Evolutionary conservation across 345 rosid species (phyloP), one percentile per base, ranked within the genome.

Genomic region (Laguncularia racemosa): DNA sequence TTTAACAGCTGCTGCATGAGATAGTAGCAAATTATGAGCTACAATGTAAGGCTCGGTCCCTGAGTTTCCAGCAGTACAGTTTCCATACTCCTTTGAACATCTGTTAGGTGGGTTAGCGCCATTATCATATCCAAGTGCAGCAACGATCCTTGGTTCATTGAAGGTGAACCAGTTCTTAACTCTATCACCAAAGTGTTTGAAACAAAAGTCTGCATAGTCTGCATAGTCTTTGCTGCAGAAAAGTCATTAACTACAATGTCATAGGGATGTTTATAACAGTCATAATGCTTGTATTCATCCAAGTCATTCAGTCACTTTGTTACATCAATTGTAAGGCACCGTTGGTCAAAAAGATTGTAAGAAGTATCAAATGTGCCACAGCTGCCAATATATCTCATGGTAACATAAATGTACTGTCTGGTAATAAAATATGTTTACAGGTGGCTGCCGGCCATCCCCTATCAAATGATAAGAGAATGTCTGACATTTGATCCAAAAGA

Each of bases 141-240:
- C 84, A 46, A 78, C 56, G 2, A 82, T 63, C 60, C 84, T 72
- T 0, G 89, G 92, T 59, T 85, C 89, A 20, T 85, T 85, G 45
- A 82, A 78, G 44, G 92, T 82, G 59, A 76, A 70, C 92, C 86
- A 85, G 48, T 82, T 82, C 70, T 82, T 85, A 17, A 82, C 86
- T 53, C 86, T 57, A 50, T 82, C 88, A 2, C 89, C 89, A 50
- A 71, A 85, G 20, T 72, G 57, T 65, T 78, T 78, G 75, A 85
- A 85, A 67, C 88, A 82, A 46, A 85, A 82, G 0, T 85, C 89
- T 11, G 84, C 84, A 72, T 72, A 85, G 66, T 80, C 73, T 0
- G 78, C 81, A 52, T 59, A 85, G 61, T 85, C 89, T 47, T 76
- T 63, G 71, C 91, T 84, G 72, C 43, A 69, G 45, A 14, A 16